A percentile compares a stretch with the other conserved stretches of the same genome.
These are phyloP conservation scores for Mallotus repandus DNA, from an alignment of 441 rosid genomes.

Conservation along the genomic window DNA sequence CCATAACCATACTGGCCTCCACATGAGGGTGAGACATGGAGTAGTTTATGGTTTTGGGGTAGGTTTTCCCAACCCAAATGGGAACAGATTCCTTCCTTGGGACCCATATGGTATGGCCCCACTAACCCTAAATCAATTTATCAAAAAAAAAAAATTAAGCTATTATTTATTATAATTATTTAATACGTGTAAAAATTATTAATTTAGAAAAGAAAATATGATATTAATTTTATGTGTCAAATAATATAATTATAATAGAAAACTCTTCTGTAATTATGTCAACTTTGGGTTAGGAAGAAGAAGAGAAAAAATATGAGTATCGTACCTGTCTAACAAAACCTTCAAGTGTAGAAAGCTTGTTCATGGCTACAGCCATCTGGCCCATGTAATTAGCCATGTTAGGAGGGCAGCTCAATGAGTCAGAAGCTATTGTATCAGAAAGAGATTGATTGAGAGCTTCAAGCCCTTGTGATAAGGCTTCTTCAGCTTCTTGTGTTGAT, in stretches of 20 bases:
- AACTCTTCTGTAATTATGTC: not conserved
- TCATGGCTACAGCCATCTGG: constrained; percentile 92
- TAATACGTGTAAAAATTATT: too few species aligned
- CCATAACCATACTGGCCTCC: constrained; percentile 7
- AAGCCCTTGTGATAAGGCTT: constrained; percentile 84
- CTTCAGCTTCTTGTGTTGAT: constrained; percentile 90
- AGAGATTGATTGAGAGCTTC: constrained; percentile 84
- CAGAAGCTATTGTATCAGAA: constrained; percentile 82
- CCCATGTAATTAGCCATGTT: constrained; percentile 92
- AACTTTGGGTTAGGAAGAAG: not conserved
- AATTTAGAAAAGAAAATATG: not conserved
- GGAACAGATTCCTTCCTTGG: constrained; percentile 25
- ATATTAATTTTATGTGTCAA: not conserved
- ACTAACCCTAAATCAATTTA: not conserved
- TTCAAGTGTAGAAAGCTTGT: constrained; percentile 86
- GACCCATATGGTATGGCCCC: constrained; percentile 19
- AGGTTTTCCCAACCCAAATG: constrained; percentile 32
- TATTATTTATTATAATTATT: too few species aligned
- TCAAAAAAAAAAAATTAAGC: too few species aligned
- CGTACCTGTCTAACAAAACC: constrained; percentile 90
- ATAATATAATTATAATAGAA: not conserved
- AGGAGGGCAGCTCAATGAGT: constrained; percentile 71
- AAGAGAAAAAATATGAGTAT: too few species aligned
- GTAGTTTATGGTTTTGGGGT: constrained; percentile 35
- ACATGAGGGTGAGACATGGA: constrained; percentile 23